These are phyloP conservation scores for Pestalotiopsis sp. DNA, from an alignment of 2,329 filamentous ascomycete species.

Conservation along the genomic window DNA sequence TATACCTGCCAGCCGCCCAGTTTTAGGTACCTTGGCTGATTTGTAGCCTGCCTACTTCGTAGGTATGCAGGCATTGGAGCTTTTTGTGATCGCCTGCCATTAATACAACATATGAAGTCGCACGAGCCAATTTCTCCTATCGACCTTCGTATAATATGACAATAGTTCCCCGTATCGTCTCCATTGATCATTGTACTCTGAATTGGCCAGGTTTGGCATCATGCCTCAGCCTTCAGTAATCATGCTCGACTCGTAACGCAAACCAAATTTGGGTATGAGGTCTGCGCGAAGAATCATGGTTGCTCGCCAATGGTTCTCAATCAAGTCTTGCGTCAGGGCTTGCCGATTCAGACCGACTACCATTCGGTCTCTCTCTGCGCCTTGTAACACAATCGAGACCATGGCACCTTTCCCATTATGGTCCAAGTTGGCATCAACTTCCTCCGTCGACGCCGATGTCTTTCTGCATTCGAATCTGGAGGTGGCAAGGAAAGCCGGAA, in stretches of 20 bases:
- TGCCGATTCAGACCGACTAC: not conserved
- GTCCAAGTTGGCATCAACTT: no score
- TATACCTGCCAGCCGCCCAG: not conserved
- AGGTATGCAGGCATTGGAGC: not conserved
- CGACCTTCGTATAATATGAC: not conserved
- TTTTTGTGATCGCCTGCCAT: not conserved
- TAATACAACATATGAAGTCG: not conserved
- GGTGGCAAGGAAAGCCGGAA: no score
- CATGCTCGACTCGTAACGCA: not conserved
- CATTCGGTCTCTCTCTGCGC: not conserved
- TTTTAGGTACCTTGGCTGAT: no score
- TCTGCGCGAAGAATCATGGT: not conserved
- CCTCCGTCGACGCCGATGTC: no score
- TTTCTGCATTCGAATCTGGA: no score
- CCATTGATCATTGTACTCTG: not conserved
- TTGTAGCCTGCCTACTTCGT: no score
- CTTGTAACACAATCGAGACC: no score
- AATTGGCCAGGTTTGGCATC: no score
- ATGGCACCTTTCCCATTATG: no score
- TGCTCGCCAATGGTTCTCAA: not conserved
- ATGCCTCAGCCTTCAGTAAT: no score
- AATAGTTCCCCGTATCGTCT: not conserved
- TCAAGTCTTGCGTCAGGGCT: not conserved
- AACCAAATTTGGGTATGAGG: not conserved
- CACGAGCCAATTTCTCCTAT: not conserved